phyloP scores from a whole-genome alignment of 2,329 filamentous ascomycete genomes.

The Remersonia thermophila region DNA sequence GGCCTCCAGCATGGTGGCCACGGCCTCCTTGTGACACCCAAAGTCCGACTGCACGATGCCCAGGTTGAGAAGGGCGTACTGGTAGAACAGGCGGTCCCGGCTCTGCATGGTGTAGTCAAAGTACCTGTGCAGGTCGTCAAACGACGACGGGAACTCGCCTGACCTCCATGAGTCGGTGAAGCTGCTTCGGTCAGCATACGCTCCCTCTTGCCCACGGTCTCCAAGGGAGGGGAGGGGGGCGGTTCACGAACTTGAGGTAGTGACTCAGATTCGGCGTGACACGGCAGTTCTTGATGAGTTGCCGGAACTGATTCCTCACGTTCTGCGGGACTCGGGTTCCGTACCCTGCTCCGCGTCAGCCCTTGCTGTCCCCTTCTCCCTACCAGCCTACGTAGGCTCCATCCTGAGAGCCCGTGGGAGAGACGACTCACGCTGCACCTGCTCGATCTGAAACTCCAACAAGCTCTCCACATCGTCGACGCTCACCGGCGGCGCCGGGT shows the following conservation, averaged over 20 bases:
- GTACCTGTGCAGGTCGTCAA: constrained; percentile 85
- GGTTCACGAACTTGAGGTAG: constrained; percentile 51
- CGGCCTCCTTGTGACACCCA: constrained; percentile 76
- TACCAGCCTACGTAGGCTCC: no score
- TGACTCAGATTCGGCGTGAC: constrained; percentile 62
- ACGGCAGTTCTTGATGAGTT: constrained; percentile 53
- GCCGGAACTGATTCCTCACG: constrained; percentile 58
- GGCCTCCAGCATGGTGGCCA: constrained; percentile 90
- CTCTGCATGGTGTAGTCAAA: constrained; percentile 94
- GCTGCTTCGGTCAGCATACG: constrained; percentile 27
- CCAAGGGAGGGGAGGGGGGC: not conserved
- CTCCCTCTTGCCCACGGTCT: not conserved
- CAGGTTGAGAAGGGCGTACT: constrained; percentile 87
- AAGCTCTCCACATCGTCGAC: constrained; percentile 69
- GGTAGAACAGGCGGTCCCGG: constrained; percentile 73
- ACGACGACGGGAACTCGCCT: constrained; percentile 79
- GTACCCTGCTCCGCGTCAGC: constrained; percentile 38
- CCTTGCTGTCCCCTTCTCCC: no score
- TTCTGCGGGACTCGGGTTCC: constrained; percentile 66
- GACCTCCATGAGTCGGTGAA: constrained; percentile 89
- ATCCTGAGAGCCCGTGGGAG: not conserved
- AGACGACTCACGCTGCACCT: constrained; percentile 58
- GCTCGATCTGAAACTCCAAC: constrained; percentile 77
- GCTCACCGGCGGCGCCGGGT: constrained; percentile 42
- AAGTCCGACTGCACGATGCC: constrained; percentile 93